These are phyloP conservation scores for Oryza meyeriana DNA, from an alignment of 176 grass and related monocot genomes.

Conservation along the genomic window DNA sequence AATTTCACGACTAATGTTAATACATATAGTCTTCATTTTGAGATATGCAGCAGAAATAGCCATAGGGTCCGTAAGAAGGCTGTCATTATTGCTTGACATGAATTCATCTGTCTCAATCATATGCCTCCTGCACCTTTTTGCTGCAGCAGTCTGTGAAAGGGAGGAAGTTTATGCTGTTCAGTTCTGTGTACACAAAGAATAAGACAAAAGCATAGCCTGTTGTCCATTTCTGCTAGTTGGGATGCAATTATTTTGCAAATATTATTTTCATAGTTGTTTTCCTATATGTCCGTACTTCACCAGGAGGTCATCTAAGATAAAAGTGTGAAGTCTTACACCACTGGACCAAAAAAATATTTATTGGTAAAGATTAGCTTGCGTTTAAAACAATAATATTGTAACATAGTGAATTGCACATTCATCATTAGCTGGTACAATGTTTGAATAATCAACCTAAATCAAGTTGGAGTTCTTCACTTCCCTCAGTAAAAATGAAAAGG, in stretches of 20 bases:
- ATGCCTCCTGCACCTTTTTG: slow-evolving; percentile 89
- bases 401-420: not conserved
- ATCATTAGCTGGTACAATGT: not conserved
- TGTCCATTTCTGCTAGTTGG: not conserved
- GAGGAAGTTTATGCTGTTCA: slow-evolving; percentile 6
- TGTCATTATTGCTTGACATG: slow-evolving; percentile 75
- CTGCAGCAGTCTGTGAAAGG: slow-evolving; percentile 64
- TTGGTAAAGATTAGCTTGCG: not conserved
- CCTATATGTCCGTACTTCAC: not conserved
- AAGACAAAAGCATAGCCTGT: not conserved
- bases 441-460: not conserved
- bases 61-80: slow-evolving; percentile 71
- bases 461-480: not conserved
- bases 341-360: not conserved
- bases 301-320: not conserved
- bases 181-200: not conserved
- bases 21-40: slow-evolving; percentile 91
- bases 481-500: not conserved
- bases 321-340: not conserved
- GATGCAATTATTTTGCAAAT: not conserved
- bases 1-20: slow-evolving; percentile 87
- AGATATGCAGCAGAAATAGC: slow-evolving; percentile 81
- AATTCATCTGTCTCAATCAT: slow-evolving; percentile 97
- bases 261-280: not conserved
- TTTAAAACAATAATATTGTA: not conserved